A percentile compares a stretch with the other conserved stretches of the same genome.
phyloP scores from a whole-genome alignment of 2,329 filamentous ascomycete species.

The Sclerotinia subarctica region DNA sequence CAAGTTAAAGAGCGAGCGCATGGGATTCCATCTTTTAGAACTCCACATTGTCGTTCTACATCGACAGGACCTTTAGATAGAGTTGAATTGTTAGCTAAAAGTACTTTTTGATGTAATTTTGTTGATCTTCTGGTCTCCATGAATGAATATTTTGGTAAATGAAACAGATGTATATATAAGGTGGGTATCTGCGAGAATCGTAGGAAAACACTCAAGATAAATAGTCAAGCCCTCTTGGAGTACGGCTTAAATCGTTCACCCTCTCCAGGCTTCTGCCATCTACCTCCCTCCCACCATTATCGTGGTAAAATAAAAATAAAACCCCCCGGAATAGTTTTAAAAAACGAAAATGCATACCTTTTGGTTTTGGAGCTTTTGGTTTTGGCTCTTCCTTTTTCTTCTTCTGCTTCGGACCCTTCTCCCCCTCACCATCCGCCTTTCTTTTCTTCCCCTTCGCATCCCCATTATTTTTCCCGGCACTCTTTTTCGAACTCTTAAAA shows the following conservation, averaged over 20 bases:
- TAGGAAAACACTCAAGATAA: background rate
- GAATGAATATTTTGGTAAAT: background rate
- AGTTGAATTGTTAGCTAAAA: conserved; percentile 16
- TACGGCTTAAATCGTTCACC: background rate
- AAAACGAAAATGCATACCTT: conserved; percentile 51
- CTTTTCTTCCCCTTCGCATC: conserved; percentile 68
- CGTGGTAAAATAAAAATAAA: background rate
- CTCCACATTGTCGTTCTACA: conserved; percentile 91
- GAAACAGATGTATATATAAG: background rate
- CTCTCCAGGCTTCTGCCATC: background rate
- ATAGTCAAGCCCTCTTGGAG: background rate
- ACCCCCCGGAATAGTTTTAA: background rate
- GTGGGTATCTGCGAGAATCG: background rate
- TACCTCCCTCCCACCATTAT: background rate
- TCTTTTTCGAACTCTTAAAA: conserved; percentile 55
- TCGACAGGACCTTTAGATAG: conserved; percentile 68
- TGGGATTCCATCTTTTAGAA: conserved; percentile 78
- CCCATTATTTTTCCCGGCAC: conserved; percentile 60
- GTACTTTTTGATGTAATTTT: conserved; percentile 6
- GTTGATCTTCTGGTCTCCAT: background rate
- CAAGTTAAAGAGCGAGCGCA: conserved; percentile 88
- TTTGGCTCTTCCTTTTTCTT: conserved; percentile 95
- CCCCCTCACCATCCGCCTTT: conserved; percentile 71
- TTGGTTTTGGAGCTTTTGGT: conserved; percentile 77
- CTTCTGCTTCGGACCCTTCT: conserved; percentile 81